Evolutionary conservation across 805 yeast genomes (phyloP), one percentile per base, ranked within the genome.

Genomic region (Starmerella scarabaei): DNA sequence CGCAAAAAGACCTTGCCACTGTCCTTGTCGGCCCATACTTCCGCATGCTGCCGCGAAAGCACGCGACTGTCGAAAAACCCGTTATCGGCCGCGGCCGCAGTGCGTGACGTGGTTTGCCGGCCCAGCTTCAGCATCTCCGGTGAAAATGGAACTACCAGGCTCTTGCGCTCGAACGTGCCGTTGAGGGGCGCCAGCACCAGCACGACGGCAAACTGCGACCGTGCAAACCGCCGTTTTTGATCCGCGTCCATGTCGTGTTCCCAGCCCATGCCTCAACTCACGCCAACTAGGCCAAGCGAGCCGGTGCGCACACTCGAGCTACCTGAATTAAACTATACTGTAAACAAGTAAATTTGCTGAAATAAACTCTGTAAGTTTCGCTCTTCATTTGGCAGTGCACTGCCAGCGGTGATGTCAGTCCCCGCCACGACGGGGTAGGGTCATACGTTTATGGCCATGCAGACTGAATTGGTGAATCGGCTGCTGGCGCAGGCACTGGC

Each of bases 31-130:
- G 85, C 73, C 64, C 73, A 82, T 47, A 91, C 63, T 53, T 82
- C 88, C 0, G 99, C 99, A 61, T 91, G 99, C 54, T 82, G 91
- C 49, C 99, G 67, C 16, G 93, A 78, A 34, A 91, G 69, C 9
- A 93, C 97, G 21, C 97, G 67, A 9, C 95, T 83, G 61, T 91
- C 97, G 55, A 91, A 91, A 57, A 72, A 86, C 0, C 97, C 98
- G 57, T 93, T 93, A 28, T 80, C 77, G 2, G 81, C 62, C 21
- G 66, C 62, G 0, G 79, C 78, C 29, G 64, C 61, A 7, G 71
- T 62, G 29, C 66, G 65, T 3, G 81, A 52, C 41, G 64, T 66
- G 66, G 48, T 79, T 35, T 94, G 97, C 40, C 99, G 71, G 1
- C 99, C 99, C 19, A 91, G 66, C 55, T 83, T 83, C 38, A 86